These are phyloP conservation scores for Pseudonitzschia multiseries DNA, from an alignment of 108 stramenopile genomes.

Conservation along the genomic window DNA sequence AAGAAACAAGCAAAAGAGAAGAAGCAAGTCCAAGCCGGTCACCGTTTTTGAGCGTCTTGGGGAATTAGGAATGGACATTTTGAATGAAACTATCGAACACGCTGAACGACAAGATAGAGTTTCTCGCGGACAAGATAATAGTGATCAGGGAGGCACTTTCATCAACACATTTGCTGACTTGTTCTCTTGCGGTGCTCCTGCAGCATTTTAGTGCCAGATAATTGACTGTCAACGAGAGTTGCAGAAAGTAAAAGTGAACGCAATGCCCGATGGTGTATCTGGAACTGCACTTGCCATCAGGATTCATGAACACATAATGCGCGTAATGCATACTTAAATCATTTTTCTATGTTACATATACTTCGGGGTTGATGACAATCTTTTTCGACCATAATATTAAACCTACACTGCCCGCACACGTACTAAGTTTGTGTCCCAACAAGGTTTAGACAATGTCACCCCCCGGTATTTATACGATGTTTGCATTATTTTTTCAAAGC, in stretches of 20 bases:
- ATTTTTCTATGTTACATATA: no score
- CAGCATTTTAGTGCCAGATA: not conserved
- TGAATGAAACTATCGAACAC: conserved; percentile 14
- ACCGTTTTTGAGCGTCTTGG: not conserved
- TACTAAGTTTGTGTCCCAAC: no score
- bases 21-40: not conserved
- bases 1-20: not conserved
- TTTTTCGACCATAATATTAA: no score
- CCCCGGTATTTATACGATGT: no score
- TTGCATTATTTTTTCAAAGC: no score
- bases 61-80: conserved; percentile 6
- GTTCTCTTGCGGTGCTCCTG: conserved; percentile 9
- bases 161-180: conserved; percentile 7
- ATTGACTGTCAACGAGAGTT: not conserved
- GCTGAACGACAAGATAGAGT: conserved; percentile 5
- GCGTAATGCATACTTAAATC: no score
- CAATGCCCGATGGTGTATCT: no score
- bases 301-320: no score
- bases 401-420: no score
- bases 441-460: no score
- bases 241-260: not conserved
- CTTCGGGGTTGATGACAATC: no score
- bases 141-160: not conserved
- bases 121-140: not conserved
- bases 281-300: no score